Evolutionary conservation across 805 yeast species (phyloP).

Genomic region (Ogataea haglerorum): DNA sequence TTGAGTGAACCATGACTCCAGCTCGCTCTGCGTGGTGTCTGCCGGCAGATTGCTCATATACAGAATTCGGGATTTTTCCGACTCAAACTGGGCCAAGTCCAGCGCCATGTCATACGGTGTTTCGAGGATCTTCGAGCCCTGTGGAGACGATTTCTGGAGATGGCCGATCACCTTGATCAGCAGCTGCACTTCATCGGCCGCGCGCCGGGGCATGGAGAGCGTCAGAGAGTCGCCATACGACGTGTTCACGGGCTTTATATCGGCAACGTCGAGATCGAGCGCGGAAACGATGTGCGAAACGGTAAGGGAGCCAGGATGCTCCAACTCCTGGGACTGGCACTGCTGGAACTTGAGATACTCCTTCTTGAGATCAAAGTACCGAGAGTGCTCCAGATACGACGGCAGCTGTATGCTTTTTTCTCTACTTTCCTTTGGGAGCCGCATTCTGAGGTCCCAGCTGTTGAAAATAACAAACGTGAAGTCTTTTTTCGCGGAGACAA

Average conservation of each 20-base stretch:
- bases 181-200: constrained; percentile 45
- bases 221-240: constrained; percentile 13
- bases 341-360: constrained; percentile 74
- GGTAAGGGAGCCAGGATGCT: constrained; percentile 19
- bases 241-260: constrained; percentile 17
- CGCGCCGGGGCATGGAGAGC: constrained; percentile 38
- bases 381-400: constrained; percentile 68
- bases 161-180: constrained; percentile 43
- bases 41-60: constrained; percentile 76
- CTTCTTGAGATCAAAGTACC: constrained; percentile 68
- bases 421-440: constrained; percentile 75
- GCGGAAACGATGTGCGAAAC: constrained; percentile 20
- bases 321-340: constrained; percentile 51
- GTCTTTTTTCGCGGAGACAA: constrained; percentile 41
- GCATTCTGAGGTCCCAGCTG: constrained; percentile 70
- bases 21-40: constrained; percentile 86
- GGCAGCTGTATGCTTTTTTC: constrained; percentile 74
- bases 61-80: constrained; percentile 74
- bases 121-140: constrained; percentile 56
- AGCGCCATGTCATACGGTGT: constrained; percentile 75
- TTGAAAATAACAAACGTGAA: constrained; percentile 66
- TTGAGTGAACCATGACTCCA: constrained; percentile 88
- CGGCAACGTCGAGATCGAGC: constrained; percentile 21
- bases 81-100: constrained; percentile 63
- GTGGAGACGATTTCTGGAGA: constrained; percentile 38